Conservation (phyloP, 2,329 filamentous ascomycete species). For the Graphiopsis chlorocephala region DNA sequence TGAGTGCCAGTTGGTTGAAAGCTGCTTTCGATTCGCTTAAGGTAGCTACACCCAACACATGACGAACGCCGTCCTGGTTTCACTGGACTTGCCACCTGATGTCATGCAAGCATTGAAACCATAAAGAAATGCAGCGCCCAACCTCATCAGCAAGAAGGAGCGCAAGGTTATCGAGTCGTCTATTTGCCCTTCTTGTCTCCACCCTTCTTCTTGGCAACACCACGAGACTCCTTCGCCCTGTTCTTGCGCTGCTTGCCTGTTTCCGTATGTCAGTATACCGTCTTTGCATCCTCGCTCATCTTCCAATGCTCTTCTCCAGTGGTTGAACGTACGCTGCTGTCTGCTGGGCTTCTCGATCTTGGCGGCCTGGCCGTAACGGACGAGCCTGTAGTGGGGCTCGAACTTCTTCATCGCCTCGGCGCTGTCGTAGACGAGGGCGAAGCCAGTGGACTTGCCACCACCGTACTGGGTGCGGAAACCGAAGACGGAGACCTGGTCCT, state of each 20-base stretch:
- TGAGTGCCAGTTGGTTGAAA: slow-evolving; percentile 9
- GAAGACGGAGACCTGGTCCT: slow-evolving; percentile 97
- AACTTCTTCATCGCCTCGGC: slow-evolving; percentile 99
- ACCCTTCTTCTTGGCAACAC: slow-evolving; percentile 98
- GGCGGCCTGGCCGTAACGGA: slow-evolving; percentile 85
- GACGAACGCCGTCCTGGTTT: slow-evolving; percentile 14
- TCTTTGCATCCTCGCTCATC: neutral
- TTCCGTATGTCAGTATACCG: slow-evolving; percentile 20
- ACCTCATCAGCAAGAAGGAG: slow-evolving; percentile 13
- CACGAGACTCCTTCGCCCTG: slow-evolving; percentile 96
- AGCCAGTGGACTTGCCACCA: slow-evolving; percentile 99
- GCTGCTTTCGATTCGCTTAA: slow-evolving; percentile 17
- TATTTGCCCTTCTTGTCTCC: slow-evolving; percentile 74
- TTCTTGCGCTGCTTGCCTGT: slow-evolving; percentile 99
- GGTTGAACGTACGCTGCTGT: slow-evolving; percentile 87
- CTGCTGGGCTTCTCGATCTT: slow-evolving; percentile 97
- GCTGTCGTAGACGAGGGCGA: slow-evolving; percentile 98
- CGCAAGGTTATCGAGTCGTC: slow-evolving; percentile 20
- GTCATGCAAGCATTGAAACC: slow-evolving; percentile 15
- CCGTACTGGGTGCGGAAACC: slow-evolving; percentile 98
- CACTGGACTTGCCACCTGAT: slow-evolving; percentile 13
- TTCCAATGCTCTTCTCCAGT: neutral
- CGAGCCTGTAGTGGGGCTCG: slow-evolving; percentile 95
- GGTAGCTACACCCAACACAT: slow-evolving; percentile 17
- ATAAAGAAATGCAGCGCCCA: slow-evolving; percentile 17